These are phyloP conservation scores for Podospora pseudopauciseta DNA, from an alignment of 495 filamentous ascomycete genomes.

Conservation along the genomic window DNA sequence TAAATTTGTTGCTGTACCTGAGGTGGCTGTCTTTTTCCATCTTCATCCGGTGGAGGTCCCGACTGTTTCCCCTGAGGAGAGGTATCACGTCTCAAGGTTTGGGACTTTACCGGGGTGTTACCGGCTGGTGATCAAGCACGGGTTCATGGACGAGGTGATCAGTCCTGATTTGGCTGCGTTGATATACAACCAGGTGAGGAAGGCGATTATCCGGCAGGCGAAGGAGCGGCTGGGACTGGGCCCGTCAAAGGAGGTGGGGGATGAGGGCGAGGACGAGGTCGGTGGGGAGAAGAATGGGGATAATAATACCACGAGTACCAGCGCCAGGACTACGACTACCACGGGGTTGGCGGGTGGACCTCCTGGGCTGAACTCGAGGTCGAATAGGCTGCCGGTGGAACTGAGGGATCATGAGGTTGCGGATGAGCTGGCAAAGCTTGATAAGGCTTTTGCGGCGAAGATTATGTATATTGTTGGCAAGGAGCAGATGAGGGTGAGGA, in stretches of 20 bases:
- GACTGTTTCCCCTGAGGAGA: slow-evolving; percentile 39
- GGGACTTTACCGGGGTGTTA: slow-evolving; percentile 51
- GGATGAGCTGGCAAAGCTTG: slow-evolving; percentile 42
- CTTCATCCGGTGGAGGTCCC: slow-evolving; percentile 49
- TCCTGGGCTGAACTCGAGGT: not conserved
- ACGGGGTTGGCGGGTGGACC: not conserved
- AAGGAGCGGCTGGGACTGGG: slow-evolving; percentile 16
- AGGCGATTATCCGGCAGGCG: slow-evolving; percentile 45
- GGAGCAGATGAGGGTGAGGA: slow-evolving; percentile 55
- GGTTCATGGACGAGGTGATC: slow-evolving; percentile 61
- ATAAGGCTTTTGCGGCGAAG: slow-evolving; percentile 51
- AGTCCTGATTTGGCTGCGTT: slow-evolving; percentile 54
- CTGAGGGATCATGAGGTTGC: slow-evolving; percentile 39
- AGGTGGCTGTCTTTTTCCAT: slow-evolving; percentile 57
- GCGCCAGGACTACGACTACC: not conserved
- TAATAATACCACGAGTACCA: not conserved
- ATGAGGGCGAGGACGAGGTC: slow-evolving; percentile 8
- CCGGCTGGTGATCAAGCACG: slow-evolving; percentile 61
- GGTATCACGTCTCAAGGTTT: slow-evolving; percentile 35
- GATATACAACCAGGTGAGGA: slow-evolving; percentile 57
- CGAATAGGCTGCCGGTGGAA: slow-evolving; percentile 43
- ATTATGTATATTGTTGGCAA: slow-evolving; percentile 65
- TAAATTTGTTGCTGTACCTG: slow-evolving; percentile 53
- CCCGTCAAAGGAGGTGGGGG: slow-evolving; percentile 9
- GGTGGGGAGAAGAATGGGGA: slow-evolving; percentile 9